Conservation (phyloP, 768 basidiomycete species). For the Lentinula detonsa region DNA sequence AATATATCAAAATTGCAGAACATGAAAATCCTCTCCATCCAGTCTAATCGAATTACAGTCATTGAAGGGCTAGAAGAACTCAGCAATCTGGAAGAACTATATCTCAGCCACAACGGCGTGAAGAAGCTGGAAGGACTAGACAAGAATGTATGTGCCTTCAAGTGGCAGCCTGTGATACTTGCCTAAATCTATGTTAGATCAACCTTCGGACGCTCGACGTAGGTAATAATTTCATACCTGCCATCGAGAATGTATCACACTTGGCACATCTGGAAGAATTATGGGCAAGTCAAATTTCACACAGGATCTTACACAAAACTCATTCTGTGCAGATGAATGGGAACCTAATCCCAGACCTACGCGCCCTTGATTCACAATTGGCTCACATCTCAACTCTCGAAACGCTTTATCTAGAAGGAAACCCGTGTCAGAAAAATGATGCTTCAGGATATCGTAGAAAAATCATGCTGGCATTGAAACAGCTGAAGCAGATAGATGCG, state of each 20-base stretch:
- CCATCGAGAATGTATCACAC: constrained; percentile 80
- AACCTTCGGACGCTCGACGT: constrained; percentile 85
- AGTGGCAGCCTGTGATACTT: not conserved
- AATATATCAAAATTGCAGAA: constrained; percentile 64
- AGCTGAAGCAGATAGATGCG: constrained; percentile 92
- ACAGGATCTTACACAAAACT: not conserved
- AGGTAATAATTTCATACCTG: constrained; percentile 76
- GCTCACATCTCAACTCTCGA: constrained; percentile 53
- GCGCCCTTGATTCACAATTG: constrained; percentile 63
- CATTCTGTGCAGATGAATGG: constrained; percentile 61
- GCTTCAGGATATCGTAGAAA: constrained; percentile 80
- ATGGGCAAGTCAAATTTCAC: constrained; percentile 59
- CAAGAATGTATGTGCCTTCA: constrained; percentile 55
- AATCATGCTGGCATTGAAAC: constrained; percentile 81
- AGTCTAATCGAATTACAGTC: constrained; percentile 89
- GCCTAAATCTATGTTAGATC: constrained; percentile 19
- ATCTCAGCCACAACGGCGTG: constrained; percentile 92
- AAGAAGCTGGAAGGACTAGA: constrained; percentile 79
- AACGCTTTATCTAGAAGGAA: constrained; percentile 93
- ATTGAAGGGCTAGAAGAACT: constrained; percentile 77
- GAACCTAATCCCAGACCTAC: constrained; percentile 75
- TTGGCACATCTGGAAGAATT: constrained; percentile 79
- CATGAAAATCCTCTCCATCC: constrained; percentile 82
- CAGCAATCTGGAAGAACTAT: constrained; percentile 77
- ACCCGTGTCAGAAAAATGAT: constrained; percentile 83